Evolutionary conservation across 805 yeast genomes (phyloP).

Genomic region (Wickerhamiella cacticola): DNA sequence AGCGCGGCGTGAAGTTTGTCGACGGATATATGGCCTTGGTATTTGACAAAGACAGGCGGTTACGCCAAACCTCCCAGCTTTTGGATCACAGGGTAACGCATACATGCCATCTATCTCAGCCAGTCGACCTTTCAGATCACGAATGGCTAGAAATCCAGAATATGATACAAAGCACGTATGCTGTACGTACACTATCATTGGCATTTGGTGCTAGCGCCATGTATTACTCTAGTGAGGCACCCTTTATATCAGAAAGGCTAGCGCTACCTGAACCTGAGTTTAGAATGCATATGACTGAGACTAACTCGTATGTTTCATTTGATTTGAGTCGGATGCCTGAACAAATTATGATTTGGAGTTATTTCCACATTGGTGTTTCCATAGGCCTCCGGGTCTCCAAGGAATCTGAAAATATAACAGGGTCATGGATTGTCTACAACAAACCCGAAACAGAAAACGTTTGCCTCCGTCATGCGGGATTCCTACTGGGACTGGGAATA

Average conservation of each 20-base stretch:
- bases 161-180: constrained; percentile 47
- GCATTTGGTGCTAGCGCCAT: constrained; percentile 73
- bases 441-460: neutral
- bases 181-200: constrained; percentile 58
- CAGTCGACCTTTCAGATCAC: constrained; percentile 40
- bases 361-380: constrained; percentile 84
- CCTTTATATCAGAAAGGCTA: constrained; percentile 74
- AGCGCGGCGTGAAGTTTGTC: neutral
- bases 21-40: constrained; percentile 28
- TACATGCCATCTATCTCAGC: constrained; percentile 30
- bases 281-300: constrained; percentile 52
- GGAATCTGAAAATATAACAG: constrained; percentile 57
- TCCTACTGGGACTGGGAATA: constrained; percentile 79
- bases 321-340: constrained; percentile 44
- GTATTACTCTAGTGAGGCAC: constrained; percentile 54
- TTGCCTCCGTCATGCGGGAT: constrained; percentile 86
- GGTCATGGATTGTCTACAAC: constrained; percentile 72
- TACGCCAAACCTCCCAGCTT: constrained; percentile 59
- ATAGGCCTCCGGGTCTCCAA: constrained; percentile 68
- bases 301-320: constrained; percentile 48
- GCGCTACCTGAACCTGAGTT: constrained; percentile 68
- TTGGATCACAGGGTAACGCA: constrained; percentile 62
- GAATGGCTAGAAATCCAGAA: constrained; percentile 43
- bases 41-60: constrained; percentile 67
- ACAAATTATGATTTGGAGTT: constrained; percentile 59